Evolutionary conservation across 1,284 basidiomycete species (phyloP), one percentile per base, ranked within the genome.

Genomic region (Cutaneotrichosporon sp.): DNA sequence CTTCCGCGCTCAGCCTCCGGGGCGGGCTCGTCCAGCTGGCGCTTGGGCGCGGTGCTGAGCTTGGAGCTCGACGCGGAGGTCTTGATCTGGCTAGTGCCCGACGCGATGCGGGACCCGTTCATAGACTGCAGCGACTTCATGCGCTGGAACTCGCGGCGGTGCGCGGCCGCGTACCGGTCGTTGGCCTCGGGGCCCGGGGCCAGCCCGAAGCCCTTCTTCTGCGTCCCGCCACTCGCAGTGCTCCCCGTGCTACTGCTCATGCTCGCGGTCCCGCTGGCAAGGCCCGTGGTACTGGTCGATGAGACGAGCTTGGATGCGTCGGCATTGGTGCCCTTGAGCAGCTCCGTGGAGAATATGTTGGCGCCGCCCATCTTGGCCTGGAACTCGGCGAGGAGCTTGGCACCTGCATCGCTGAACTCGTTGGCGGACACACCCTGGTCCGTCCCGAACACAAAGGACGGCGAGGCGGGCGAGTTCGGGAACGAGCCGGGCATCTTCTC

Each of bases 81-180:
- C n/a, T n/a, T n/a, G n/a, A n/a, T n/a, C n/a, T n/a, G n/a, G n/a
- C n/a, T 27, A 27, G 68, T 4, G 46, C 66, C 22, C 73, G 52
- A 14, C 75, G 67, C 53, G 43, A n/a, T n/a, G n/a, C 4, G 7
- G 4, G 1, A 5, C 13, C 13, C 36, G 6, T 38, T 8, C 33
- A n/a, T n/a, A n/a, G 60, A 63, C 42, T 50, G 49, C 45, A 66
- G 54, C 24, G 60, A 63, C 34, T 43, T 46, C 64, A 66, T 66
- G 72, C 73, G 75, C n/a, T 74, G 63, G 55, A 79, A 79, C 55
- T 76, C 74, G 52, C 67, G 68, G 43, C 72, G 63, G 60, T 79
- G 77, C 0, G 68, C 69, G 6, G 69, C 68, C 0, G 75, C 75
- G 56, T 67, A 79, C 22, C 77, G 64, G 61, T 79, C 75, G 5